A percentile compares a stretch with the other conserved stretches of the same genome.
These are phyloP conservation scores for Mortierella sp. DNA, from an alignment of 371 early-diverging fungal genomes.

Conservation along the genomic window DNA sequence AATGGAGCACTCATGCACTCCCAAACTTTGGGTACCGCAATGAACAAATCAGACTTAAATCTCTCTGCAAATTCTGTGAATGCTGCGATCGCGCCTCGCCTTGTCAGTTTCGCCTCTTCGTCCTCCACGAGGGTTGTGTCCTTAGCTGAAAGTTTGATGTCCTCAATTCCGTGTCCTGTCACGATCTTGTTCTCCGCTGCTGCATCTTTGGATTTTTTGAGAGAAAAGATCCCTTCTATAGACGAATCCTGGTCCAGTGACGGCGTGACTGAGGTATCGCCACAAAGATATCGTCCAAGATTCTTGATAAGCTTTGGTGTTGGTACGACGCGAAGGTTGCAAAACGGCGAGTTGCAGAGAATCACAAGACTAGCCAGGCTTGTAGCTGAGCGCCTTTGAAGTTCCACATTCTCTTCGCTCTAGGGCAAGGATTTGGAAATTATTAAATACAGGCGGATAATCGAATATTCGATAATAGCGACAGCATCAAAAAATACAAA, in stretches of 20 bases:
- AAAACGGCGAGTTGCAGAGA: conserved; percentile 60
- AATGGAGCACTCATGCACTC: conserved; percentile 70
- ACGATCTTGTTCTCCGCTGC: conserved; percentile 44
- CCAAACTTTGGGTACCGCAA: conserved; percentile 83
- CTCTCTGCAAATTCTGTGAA: conserved; percentile 73
- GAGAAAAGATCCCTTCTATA: conserved; percentile 72
- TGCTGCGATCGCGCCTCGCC: conserved; percentile 87
- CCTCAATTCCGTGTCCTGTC: conserved; percentile 48
- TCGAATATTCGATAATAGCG: neutral
- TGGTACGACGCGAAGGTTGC: conserved; percentile 60
- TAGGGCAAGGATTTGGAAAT: neutral
- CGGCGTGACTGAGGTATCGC: conserved; percentile 80
- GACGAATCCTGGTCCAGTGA: conserved; percentile 67
- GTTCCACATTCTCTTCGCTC: conserved; percentile 74
- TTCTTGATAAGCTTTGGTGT: conserved; percentile 92
- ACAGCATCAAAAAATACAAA: neutral
- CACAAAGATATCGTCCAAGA: conserved; percentile 84
- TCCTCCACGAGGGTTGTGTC: conserved; percentile 59
- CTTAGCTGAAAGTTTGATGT: conserved; percentile 59
- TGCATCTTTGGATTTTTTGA: conserved; percentile 62
- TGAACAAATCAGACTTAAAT: conserved; percentile 80
- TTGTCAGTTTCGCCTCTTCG: conserved; percentile 67
- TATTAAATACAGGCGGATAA: neutral
- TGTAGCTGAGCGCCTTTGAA: conserved; percentile 73
- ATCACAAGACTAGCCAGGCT: conserved; percentile 66